Conservation (phyloP, 176 grass and related monocot species). For the Tuctoria greenei region DNA sequence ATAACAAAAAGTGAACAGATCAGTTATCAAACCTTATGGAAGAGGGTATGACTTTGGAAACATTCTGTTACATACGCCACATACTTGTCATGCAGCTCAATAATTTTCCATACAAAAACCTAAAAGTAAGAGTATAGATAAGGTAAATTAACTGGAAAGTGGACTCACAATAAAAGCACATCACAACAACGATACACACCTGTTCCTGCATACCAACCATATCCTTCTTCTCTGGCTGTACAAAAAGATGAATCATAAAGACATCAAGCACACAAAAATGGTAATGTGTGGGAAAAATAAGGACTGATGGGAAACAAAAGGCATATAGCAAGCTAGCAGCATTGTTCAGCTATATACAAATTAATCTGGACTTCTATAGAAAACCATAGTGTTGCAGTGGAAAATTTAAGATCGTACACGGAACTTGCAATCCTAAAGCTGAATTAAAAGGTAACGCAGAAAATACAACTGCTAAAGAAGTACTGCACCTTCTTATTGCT, state of each 20-base stretch:
- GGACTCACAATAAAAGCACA: background rate
- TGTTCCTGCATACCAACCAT: conserved; percentile 86
- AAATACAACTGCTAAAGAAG: conserved; percentile 21
- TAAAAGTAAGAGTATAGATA: conserved; percentile 38
- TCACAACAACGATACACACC: conserved; percentile 44
- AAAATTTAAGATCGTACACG: background rate
- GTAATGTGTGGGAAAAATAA: background rate
- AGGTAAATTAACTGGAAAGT: background rate
- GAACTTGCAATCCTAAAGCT: conserved; percentile 1
- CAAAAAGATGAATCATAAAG: background rate
- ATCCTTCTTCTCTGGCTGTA: conserved; percentile 88
- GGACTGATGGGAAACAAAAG: background rate
- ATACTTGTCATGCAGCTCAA: conserved; percentile 96
- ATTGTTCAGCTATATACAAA: background rate
- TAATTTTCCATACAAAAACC: conserved; percentile 96
- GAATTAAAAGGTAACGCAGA: conserved; percentile 1
- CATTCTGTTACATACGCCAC: conserved; percentile 84
- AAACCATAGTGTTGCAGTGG: background rate
- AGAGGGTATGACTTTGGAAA: conserved; percentile 93
- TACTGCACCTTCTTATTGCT: conserved; percentile 81
- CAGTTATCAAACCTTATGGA: conserved; percentile 71
- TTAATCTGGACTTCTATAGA: conserved; percentile 1
- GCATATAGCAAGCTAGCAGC: background rate
- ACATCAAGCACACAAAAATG: too few species aligned
- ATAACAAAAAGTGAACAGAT: background rate